These are phyloP conservation scores for Noccaea bulbosa DNA, from an alignment of 345 rosid genomes.

Conservation along the genomic window DNA sequence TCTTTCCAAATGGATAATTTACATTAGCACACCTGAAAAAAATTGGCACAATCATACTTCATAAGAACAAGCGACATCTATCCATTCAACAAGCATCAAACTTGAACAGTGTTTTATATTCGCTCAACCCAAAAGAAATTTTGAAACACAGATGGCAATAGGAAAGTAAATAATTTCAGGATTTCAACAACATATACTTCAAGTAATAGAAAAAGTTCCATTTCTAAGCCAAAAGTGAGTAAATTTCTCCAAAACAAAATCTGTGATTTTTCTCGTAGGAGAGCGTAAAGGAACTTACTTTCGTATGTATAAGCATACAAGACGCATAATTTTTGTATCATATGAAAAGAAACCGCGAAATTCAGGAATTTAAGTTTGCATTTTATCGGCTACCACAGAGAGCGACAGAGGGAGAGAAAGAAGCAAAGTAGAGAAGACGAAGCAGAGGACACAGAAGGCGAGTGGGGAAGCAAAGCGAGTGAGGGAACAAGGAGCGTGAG, in stretches of 20 bases:
- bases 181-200: conserved; percentile 15
- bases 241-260: not conserved
- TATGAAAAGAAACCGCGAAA: not conserved
- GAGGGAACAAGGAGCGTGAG: conserved; percentile 47
- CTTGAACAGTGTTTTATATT: not conserved
- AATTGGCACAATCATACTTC: conserved; percentile 27
- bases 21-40: conserved; percentile 37
- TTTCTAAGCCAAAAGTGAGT: conserved; percentile 2
- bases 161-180: not conserved
- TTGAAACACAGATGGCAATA: conserved; percentile 16
- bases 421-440: conserved; percentile 29
- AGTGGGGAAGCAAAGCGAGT: conserved; percentile 46
- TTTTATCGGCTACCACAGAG: conserved; percentile 38
- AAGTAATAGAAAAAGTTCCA: not conserved
- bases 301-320: conserved; percentile 6
- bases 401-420: conserved; percentile 6
- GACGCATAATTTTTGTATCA: not conserved
- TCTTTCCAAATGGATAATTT: conserved; percentile 22
- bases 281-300: conserved; percentile 10
- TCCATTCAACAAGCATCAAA: conserved; percentile 10
- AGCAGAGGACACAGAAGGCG: conserved; percentile 35
- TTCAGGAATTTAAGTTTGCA: conserved; percentile 12
- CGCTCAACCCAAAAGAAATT: not conserved
- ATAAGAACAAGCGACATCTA: conserved; percentile 8
- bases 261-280: not conserved